Conservation (phyloP, 768 basidiomycete genomes). For the Trametes cingulata region DNA sequence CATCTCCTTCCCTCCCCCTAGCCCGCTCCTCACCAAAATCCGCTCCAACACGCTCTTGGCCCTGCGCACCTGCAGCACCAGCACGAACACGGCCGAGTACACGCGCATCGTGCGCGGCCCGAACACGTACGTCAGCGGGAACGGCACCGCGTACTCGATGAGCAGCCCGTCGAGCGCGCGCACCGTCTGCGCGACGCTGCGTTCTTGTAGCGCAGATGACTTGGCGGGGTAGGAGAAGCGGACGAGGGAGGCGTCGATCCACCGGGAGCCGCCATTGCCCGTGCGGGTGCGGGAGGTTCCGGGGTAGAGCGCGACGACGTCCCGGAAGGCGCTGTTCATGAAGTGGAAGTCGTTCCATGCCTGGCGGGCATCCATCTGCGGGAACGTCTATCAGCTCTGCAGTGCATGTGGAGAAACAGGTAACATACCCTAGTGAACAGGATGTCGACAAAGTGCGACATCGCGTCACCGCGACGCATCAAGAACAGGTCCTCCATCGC, state of each 20-base stretch:
- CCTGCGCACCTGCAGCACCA: slow-evolving; percentile 71
- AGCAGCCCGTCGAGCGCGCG: slow-evolving; percentile 64
- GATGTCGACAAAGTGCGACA: slow-evolving; percentile 72
- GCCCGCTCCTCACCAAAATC: slow-evolving; percentile 61
- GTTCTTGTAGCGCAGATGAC: slow-evolving; percentile 43
- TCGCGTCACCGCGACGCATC: slow-evolving; percentile 76
- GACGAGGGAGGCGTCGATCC: slow-evolving; percentile 70
- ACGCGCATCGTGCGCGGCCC: slow-evolving; percentile 52
- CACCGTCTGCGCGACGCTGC: slow-evolving; percentile 53
- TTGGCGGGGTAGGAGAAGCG: slow-evolving; percentile 60
- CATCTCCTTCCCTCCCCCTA: slow-evolving; percentile 24
- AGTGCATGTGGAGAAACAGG: not conserved
- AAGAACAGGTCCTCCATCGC: slow-evolving; percentile 71
- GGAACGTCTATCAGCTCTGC: not conserved
- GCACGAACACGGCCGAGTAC: slow-evolving; percentile 69
- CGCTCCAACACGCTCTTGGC: slow-evolving; percentile 72
- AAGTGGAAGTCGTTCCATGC: slow-evolving; percentile 83
- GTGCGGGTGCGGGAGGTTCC: slow-evolving; percentile 14
- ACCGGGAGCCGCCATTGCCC: slow-evolving; percentile 29
- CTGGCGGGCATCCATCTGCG: slow-evolving; percentile 73
- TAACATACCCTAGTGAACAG: slow-evolving; percentile 67
- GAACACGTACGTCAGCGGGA: slow-evolving; percentile 80
- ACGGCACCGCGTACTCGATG: slow-evolving; percentile 81
- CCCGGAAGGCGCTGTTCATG: slow-evolving; percentile 73
- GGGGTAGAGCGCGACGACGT: slow-evolving; percentile 55